phyloP scores from a whole-genome alignment of 352 stramenopile species.

The Pythium aquatile region DNA sequence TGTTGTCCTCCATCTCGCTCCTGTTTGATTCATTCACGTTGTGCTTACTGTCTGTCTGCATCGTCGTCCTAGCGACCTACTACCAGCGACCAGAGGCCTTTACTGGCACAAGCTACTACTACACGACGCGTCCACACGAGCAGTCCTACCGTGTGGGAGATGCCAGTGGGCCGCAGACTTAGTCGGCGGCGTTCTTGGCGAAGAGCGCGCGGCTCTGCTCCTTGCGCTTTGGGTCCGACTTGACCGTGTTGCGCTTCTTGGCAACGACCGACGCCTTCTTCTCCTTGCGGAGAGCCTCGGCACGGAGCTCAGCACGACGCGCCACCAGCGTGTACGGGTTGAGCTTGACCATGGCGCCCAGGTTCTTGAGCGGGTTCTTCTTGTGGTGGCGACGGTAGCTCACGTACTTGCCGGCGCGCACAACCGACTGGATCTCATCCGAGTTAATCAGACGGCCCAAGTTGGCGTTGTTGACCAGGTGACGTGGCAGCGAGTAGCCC shows the following conservation, averaged over 20 bases:
- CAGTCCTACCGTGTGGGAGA: background rate
- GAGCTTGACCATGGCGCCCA: constrained; percentile 95
- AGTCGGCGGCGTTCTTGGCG: constrained; percentile 81
- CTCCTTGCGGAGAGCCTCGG: constrained; percentile 83
- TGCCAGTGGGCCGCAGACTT: constrained; percentile 27
- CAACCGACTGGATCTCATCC: constrained; percentile 96
- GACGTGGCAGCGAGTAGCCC: constrained; percentile 91
- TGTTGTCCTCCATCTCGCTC: constrained; percentile 6
- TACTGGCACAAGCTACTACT: background rate
- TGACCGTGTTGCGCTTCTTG: constrained; percentile 89
- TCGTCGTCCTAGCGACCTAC: background rate
- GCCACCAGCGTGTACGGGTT: constrained; percentile 96
- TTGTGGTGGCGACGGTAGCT: constrained; percentile 92
- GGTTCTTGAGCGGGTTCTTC: constrained; percentile 97
- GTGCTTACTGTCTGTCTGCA: background rate
- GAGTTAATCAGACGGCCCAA: constrained; percentile 99
- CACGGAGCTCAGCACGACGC: constrained; percentile 86
- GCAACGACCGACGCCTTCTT: constrained; percentile 82
- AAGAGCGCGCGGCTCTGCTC: constrained; percentile 74
- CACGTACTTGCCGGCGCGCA: constrained; percentile 93
- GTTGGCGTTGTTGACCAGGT: constrained; percentile 98
- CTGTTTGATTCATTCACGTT: constrained; percentile 5
- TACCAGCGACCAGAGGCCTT: constrained; percentile 2
- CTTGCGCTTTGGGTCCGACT: constrained; percentile 70
- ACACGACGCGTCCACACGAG: constrained; percentile 4